These are phyloP conservation scores for Chytriomyces hyalinus DNA, from an alignment of 192 early-diverging fungal species.

Conservation along the genomic window DNA sequence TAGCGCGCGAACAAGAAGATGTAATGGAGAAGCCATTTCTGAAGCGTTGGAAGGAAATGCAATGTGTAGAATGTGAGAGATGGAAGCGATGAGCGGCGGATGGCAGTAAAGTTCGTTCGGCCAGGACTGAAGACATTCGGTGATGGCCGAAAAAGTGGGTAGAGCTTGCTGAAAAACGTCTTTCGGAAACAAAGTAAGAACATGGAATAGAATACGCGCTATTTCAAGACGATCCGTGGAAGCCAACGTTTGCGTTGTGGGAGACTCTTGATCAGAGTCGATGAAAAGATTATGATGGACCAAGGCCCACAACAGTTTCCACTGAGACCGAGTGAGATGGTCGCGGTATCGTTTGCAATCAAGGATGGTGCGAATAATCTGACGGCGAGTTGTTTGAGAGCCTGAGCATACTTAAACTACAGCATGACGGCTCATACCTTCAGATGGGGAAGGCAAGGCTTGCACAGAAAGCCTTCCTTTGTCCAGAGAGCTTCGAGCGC, in stretches of 20 bases:
- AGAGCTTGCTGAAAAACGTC: not conserved
- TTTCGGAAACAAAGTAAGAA: conserved; percentile 4
- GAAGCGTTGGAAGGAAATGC: not conserved
- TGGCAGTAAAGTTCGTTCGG: conserved; percentile 15
- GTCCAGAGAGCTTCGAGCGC: conserved; percentile 13
- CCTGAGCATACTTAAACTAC: not conserved
- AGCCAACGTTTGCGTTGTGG: not conserved
- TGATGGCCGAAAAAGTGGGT: not conserved
- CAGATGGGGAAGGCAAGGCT: not conserved
- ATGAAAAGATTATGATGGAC: not conserved
- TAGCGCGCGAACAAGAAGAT: not conserved
- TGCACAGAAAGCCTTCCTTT: not conserved
- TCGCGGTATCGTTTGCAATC: conserved; percentile 17
- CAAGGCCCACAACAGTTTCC: conserved; percentile 17
- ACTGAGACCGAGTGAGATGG: conserved; percentile 6
- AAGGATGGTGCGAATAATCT: conserved; percentile 19
- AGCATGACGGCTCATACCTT: conserved; percentile 11
- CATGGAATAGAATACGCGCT: conserved; percentile 8
- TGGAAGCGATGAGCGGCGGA: conserved; percentile 10
- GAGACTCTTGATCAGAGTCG: not conserved
- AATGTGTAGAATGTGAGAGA: conserved; percentile 13
- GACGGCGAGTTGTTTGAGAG: conserved; percentile 6
- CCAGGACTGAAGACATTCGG: not conserved
- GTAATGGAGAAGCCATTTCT: not conserved
- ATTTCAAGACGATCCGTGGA: conserved; percentile 11